Evolutionary conservation across 306 rosid genomes (phyloP), one percentile per base, ranked within the genome.

Genomic region (Ziziphus jujuba): DNA sequence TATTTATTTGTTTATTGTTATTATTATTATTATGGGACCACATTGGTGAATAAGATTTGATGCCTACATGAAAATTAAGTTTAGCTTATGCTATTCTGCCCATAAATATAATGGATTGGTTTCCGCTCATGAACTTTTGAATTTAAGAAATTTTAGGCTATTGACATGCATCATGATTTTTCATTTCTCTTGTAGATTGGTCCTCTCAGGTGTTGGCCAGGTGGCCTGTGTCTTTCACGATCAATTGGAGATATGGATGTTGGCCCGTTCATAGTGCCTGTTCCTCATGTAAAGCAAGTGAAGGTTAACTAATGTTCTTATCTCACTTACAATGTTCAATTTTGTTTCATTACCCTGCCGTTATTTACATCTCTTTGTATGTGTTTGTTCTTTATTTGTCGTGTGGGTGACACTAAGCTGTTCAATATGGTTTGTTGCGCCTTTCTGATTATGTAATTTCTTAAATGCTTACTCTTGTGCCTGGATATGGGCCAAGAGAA

Each of bases 131-230:
- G 21, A 38, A 36, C n/a, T 40, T 35, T 14, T 20, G 47, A 17
- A 50, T 50, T 50, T 50, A 55, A 21, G 34, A 22, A 13, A 10
- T 21, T 25, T 48, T 4, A 48, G n/a, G 56, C 19, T 48, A 9
- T 50, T 12, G 36, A 55, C 58, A 47, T 51, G 22, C 69, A 49
- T 65, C 36, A 58, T 31, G 17, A 17, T 56, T 35, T 1, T 56
- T 45, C 16, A 45, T 14, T 65, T 63, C 22, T 66, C 44, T 61
- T 73, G 49, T 68, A 91, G 97, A 80, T 95, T 65, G 99, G 99
- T 74, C 99, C 99, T 40, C 82, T 95, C 86, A 86, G 99, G 84
- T 95, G 99, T 82, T 95, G 99, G 99, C 99, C 99, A 2, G 99
- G 99, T 72, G 99, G 99, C 61, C 77, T 95, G 92, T 95, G 99